Percentiles rank a stretch among this genome's conserved stretches.
These are phyloP conservation scores for Karstenula rhodostoma DNA, from an alignment of 2,329 filamentous ascomycete genomes.

Conservation along the genomic window DNA sequence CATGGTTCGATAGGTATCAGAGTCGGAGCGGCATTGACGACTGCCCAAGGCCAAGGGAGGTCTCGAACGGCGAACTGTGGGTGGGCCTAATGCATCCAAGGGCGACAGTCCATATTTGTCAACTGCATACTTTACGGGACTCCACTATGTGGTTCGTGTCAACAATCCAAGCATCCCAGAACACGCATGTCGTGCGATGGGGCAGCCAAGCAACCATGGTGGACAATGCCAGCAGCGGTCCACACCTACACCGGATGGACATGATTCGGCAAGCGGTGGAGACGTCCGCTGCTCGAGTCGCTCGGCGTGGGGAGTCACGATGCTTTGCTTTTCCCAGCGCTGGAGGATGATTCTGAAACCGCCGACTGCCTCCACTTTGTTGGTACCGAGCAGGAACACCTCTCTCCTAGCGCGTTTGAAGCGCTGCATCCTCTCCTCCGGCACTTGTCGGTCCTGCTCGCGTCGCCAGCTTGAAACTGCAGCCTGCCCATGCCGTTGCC, in stretches of 20 bases:
- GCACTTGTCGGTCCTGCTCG: neutral
- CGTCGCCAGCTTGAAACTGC: constrained; percentile 1
- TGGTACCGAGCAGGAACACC: constrained; percentile 6
- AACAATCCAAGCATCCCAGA: neutral
- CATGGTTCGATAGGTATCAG: neutral
- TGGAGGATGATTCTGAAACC: constrained; percentile 3
- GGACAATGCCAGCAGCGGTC: neutral
- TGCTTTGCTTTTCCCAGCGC: neutral
- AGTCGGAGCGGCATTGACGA: neutral
- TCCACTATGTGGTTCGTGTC: no score
- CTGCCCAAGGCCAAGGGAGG: neutral
- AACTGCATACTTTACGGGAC: no score
- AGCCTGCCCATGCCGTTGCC: neutral
- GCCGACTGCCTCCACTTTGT: neutral
- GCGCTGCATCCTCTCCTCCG: neutral
- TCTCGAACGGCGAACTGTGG: neutral
- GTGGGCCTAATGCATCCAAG: neutral
- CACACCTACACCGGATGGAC: neutral
- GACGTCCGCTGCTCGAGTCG: neutral
- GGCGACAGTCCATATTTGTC: no score
- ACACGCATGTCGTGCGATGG: neutral
- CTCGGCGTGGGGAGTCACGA: constrained; percentile 3
- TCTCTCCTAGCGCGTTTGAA: constrained; percentile 12
- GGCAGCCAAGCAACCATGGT: neutral
- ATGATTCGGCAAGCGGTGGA: constrained; percentile 1